Percentiles rank a stretch among this genome's conserved stretches.
Evolutionary conservation across 495 filamentous ascomycete species (phyloP).

Genomic region (Gamarada debralockiae): DNA sequence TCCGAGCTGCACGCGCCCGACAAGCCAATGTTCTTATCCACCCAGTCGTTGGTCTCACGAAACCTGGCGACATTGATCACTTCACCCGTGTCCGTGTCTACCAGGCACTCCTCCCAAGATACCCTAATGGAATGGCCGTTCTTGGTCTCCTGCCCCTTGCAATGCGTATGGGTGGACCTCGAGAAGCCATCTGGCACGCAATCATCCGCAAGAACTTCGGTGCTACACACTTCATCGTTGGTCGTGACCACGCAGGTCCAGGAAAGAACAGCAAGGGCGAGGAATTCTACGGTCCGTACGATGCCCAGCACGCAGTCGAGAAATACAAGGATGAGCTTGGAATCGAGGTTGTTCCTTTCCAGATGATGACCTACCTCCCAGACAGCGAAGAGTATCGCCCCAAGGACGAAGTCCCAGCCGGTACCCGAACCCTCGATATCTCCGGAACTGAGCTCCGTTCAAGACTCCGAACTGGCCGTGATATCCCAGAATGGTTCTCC

Average conservation of each 20-base stretch:
- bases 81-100: slow-evolving; percentile 99
- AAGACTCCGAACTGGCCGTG: slow-evolving; percentile 81
- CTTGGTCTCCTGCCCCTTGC: slow-evolving; percentile 92
- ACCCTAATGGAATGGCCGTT: slow-evolving; percentile 98
- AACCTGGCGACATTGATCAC: slow-evolving; percentile 98
- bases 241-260: slow-evolving; percentile 94
- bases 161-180: slow-evolving; percentile 98
- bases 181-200: slow-evolving; percentile 99
- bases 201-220: slow-evolving; percentile 99
- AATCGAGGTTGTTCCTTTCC: slow-evolving; percentile 98
- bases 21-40: slow-evolving; percentile 99
- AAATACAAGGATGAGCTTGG: slow-evolving; percentile 95
- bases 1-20: slow-evolving; percentile 89
- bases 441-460: slow-evolving; percentile 92
- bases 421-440: slow-evolving; percentile 91
- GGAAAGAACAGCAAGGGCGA: slow-evolving; percentile 94
- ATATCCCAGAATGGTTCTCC: slow-evolving; percentile 99
- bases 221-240: slow-evolving; percentile 98
- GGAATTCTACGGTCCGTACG: slow-evolving; percentile 98
- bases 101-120: slow-evolving; percentile 92
- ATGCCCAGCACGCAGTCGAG: slow-evolving; percentile 96
- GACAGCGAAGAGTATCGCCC: slow-evolving; percentile 95
- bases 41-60: slow-evolving; percentile 96
- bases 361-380: slow-evolving; percentile 98
- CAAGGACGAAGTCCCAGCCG: slow-evolving; percentile 79